These are phyloP conservation scores for Candida berthetii DNA, from an alignment of 805 yeast genomes.

Conservation along the genomic window DNA sequence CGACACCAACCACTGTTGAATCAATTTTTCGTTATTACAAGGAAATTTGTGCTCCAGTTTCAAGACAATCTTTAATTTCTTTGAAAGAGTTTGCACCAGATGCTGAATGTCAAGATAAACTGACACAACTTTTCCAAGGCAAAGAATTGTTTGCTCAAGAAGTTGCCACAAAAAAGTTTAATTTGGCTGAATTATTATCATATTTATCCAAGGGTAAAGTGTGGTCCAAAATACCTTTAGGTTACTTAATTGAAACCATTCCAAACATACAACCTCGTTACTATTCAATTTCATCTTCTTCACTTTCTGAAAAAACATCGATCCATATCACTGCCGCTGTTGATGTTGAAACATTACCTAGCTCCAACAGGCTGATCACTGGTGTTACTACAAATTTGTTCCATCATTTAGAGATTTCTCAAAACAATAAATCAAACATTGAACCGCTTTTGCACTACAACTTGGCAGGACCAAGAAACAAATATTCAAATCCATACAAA, in stretches of 20 bases:
- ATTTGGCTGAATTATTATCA: constrained; percentile 73
- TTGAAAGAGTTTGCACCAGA: constrained; percentile 80
- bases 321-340: constrained; percentile 90
- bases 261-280: constrained; percentile 88
- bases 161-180: constrained; percentile 54
- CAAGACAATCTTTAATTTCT: constrained; percentile 75
- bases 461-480: constrained; percentile 78
- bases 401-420: constrained; percentile 57
- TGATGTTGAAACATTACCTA: no score
- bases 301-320: constrained; percentile 64
- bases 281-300: constrained; percentile 92
- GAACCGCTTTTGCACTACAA: constrained; percentile 54
- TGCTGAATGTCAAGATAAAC: no score
- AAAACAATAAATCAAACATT: constrained; percentile 37
- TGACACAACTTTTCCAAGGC: constrained; percentile 45
- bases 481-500: constrained; percentile 33
- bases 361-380: no score
- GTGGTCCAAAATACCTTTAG: constrained; percentile 79
- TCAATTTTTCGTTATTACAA: constrained; percentile 80
- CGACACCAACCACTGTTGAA: constrained; percentile 82
- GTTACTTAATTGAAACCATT: constrained; percentile 73
- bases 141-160: constrained; percentile 61
- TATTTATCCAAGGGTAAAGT: constrained; percentile 51
- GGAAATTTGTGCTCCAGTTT: constrained; percentile 89
- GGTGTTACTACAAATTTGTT: constrained; percentile 93